Percentiles rank a stretch among this genome's conserved stretches.
These are phyloP conservation scores for Phaeomoniella chlamydospora DNA, from an alignment of 2,329 filamentous ascomycete species.

Conservation along the genomic window DNA sequence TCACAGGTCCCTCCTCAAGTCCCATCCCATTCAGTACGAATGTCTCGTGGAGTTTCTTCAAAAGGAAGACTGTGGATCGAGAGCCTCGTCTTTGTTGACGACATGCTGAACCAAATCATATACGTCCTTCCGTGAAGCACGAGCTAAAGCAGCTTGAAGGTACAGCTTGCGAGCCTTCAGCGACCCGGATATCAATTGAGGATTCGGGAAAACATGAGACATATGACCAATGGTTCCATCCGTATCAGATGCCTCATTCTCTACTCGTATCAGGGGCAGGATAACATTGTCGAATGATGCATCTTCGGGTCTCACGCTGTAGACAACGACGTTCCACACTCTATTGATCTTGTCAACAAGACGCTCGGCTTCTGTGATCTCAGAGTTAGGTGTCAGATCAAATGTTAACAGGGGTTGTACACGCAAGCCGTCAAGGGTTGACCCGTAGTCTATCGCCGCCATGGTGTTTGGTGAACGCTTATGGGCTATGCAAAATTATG, in stretches of 20 bases:
- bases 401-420: no score
- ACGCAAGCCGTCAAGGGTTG: no score
- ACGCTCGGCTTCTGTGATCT: not conserved
- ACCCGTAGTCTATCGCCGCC: no score
- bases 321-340: not conserved
- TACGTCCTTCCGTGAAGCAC: conserved; percentile 31
- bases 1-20: no score
- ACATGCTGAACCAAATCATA: conserved; percentile 28
- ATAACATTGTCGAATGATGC: conserved; percentile 41
- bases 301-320: not conserved
- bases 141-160: conserved; percentile 36
- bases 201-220: conserved; percentile 58
- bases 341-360: not conserved
- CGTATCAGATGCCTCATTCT: conserved; percentile 46
- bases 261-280: conserved; percentile 55
- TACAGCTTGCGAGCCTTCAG: conserved; percentile 59
- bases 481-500: no score
- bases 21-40: conserved; percentile 29
- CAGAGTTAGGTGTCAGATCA: not conserved
- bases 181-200: conserved; percentile 55
- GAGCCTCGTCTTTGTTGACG: conserved; percentile 22
- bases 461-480: no score
- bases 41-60: conserved; percentile 30
- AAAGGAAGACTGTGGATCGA: conserved; percentile 27
- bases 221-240: conserved; percentile 60